phyloP scores from a whole-genome alignment of 2,329 filamentous ascomycete species.

The Aspergillus udagawae region DNA sequence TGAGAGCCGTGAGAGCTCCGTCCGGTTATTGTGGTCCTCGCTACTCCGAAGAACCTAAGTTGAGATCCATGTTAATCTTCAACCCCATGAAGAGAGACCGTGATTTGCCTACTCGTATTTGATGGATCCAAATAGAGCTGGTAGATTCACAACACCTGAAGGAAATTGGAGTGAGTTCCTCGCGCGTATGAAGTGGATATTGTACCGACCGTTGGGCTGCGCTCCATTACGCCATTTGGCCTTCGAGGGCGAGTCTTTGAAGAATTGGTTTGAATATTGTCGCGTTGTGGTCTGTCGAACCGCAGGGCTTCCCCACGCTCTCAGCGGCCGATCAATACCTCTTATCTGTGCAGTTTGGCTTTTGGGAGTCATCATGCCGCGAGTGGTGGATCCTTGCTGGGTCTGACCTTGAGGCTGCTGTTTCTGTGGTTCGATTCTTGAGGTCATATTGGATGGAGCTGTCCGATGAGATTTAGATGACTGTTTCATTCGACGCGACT shows the following conservation, averaged over 20 bases:
- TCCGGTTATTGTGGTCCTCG: slow-evolving; percentile 7
- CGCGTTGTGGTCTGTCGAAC: slow-evolving; percentile 1
- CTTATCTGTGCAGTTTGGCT: not conserved
- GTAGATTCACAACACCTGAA: slow-evolving; percentile 14
- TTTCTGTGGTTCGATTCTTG: slow-evolving; percentile 1
- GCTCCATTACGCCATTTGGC: slow-evolving; percentile 20
- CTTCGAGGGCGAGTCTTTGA: slow-evolving; percentile 22
- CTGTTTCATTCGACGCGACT: not conserved
- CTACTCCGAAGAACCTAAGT: slow-evolving; percentile 18
- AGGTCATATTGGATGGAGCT: not conserved
- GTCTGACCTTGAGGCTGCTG: not conserved
- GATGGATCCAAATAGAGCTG: slow-evolving; percentile 16
- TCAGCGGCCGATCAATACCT: slow-evolving; percentile 1
- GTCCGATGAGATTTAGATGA: not conserved
- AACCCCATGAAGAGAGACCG: not conserved
- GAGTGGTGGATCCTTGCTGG: not conserved
- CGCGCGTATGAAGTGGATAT: not conserved
- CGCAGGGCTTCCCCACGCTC: slow-evolving; percentile 5
- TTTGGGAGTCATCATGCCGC: not conserved
- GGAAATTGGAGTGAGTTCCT: not conserved
- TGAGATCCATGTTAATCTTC: not conserved
- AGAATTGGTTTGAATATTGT: slow-evolving; percentile 9
- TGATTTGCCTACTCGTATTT: slow-evolving; percentile 20
- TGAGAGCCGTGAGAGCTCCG: slow-evolving; percentile 2
- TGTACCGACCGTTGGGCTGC: slow-evolving; percentile 13